These are phyloP conservation scores for Cryptosporidium meleagridis DNA, from an alignment of 169 alveolate genomes.

Conservation along the genomic window DNA sequence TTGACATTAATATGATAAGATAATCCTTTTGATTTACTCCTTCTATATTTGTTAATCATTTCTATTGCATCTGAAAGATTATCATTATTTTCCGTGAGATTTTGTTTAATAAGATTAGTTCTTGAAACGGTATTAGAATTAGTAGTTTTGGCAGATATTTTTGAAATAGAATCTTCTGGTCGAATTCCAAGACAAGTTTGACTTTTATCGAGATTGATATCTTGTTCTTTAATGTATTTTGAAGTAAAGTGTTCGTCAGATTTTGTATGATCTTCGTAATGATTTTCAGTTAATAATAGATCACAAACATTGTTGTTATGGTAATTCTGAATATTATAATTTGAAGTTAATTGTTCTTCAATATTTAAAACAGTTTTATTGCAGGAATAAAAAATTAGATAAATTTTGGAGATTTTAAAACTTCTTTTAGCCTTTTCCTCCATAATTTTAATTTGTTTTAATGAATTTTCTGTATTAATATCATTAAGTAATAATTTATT, in stretches of 20 bases:
- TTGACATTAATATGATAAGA: neutral
- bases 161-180: conserved; percentile 67
- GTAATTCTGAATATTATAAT: neutral
- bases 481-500: neutral
- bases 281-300: neutral
- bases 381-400: conserved; percentile 56
- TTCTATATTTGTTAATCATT: conserved; percentile 64
- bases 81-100: conserved; percentile 18
- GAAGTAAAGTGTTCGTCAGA: neutral
- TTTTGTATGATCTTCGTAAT: neutral
- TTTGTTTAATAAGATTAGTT: conserved; percentile 62
- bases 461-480: neutral
- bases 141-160: conserved; percentile 37
- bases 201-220: neutral
- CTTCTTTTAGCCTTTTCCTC: conserved; percentile 65
- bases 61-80: conserved; percentile 69
- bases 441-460: conserved; percentile 22
- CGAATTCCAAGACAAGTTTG: neutral
- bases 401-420: conserved; percentile 45
- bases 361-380: conserved; percentile 48
- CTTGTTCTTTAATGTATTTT: neutral
- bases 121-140: conserved; percentile 31
- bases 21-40: conserved; percentile 5
- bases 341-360: conserved; percentile 29
- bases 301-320: no score